phyloP scores from a whole-genome alignment of 768 basidiomycete genomes.

The Cyathus striatus region DNA sequence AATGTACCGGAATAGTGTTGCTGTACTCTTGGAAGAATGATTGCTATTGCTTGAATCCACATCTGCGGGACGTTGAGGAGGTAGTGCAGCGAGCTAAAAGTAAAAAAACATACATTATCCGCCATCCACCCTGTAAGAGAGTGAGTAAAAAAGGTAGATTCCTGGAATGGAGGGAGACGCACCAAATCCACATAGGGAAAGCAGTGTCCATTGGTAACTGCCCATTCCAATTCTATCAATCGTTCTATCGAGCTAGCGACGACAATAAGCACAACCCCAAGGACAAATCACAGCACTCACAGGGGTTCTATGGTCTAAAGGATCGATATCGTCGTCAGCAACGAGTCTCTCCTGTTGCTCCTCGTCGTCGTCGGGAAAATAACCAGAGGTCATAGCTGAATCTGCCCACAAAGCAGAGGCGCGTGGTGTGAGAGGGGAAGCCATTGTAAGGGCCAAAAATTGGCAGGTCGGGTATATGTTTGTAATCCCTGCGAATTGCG shows the following conservation, averaged over 20 bases:
- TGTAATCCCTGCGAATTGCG: no score
- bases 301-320: slow-evolving; percentile 43
- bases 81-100: slow-evolving; percentile 18
- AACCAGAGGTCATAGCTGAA: slow-evolving; percentile 24
- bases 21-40: slow-evolving; percentile 95
- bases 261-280: background rate
- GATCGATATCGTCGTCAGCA: slow-evolving; percentile 18
- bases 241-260: slow-evolving; percentile 61
- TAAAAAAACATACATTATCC: slow-evolving; percentile 68
- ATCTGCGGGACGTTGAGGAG: slow-evolving; percentile 43
- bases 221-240: slow-evolving; percentile 93
- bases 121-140: slow-evolving; percentile 76
- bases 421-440: slow-evolving; percentile 39
- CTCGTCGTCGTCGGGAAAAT: slow-evolving; percentile 32
- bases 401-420: slow-evolving; percentile 46
- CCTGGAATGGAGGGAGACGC: slow-evolving; percentile 21
- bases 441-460: no score
- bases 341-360: slow-evolving; percentile 30
- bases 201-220: slow-evolving; percentile 76
- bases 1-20: slow-evolving; percentile 70
- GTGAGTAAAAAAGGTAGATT: slow-evolving; percentile 1
- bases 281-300: slow-evolving; percentile 16
- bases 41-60: slow-evolving; percentile 90
- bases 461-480: no score
- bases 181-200: slow-evolving; percentile 89